Conservation (phyloP, 805 yeast species). For the Saitoella complicata region DNA sequence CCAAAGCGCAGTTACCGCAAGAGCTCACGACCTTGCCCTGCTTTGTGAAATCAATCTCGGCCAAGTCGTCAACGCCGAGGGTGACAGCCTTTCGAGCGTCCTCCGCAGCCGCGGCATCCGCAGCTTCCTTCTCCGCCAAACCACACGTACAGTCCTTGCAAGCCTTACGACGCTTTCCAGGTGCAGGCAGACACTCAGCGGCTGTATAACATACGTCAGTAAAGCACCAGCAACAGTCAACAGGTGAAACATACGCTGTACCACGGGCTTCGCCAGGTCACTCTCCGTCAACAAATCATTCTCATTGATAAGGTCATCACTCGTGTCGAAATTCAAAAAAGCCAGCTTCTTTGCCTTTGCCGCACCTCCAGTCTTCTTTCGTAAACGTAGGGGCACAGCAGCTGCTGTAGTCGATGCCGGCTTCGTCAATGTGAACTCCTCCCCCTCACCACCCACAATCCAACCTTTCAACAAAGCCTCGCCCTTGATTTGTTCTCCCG, state of each 20-base stretch:
- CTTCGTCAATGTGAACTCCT: slow-evolving; percentile 37
- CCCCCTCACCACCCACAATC: slow-evolving; percentile 17
- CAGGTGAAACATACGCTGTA: slow-evolving; percentile 23
- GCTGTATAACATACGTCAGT: slow-evolving; percentile 16
- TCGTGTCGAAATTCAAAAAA: slow-evolving; percentile 25
- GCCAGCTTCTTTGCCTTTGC: slow-evolving; percentile 25
- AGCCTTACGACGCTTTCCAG: slow-evolving; percentile 63
- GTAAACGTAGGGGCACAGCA: slow-evolving; percentile 12
- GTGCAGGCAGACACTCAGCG: slow-evolving; percentile 35
- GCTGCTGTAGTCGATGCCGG: slow-evolving; percentile 26
- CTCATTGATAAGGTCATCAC: slow-evolving; percentile 40
- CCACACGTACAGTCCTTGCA: slow-evolving; percentile 99
- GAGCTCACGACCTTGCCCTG: slow-evolving; percentile 78
- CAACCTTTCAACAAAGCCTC: slow-evolving; percentile 56
- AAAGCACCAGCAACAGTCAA: too few species aligned
- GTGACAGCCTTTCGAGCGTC: slow-evolving; percentile 34
- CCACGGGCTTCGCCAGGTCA: slow-evolving; percentile 25
- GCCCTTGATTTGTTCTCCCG: slow-evolving; percentile 16
- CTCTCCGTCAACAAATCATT: slow-evolving; percentile 35
- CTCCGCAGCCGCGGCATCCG: slow-evolving; percentile 28
- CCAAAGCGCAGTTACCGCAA: slow-evolving; percentile 91
- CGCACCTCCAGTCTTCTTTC: slow-evolving; percentile 23
- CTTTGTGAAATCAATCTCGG: slow-evolving; percentile 78
- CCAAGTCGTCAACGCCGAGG: slow-evolving; percentile 50
- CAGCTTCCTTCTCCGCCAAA: slow-evolving; percentile 48